Conservation (phyloP, 1,139 yeast species). For the Lodderomyces orthopsilosis region DNA sequence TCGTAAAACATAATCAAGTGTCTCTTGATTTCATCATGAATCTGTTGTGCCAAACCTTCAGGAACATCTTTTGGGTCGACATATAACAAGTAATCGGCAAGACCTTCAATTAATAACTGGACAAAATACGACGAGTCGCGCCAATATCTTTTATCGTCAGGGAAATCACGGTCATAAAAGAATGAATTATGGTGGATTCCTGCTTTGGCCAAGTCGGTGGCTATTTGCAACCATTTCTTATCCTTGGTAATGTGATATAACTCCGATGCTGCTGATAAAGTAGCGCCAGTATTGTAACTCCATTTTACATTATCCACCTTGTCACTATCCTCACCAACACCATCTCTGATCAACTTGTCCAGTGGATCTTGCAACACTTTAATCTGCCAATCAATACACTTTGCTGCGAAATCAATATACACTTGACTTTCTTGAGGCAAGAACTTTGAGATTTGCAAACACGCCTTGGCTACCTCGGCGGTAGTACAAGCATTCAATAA, state of each 20-base stretch:
- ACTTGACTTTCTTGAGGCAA: constrained; percentile 44
- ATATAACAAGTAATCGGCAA: constrained; percentile 60
- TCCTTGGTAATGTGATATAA: constrained; percentile 54
- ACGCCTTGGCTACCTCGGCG: constrained; percentile 68
- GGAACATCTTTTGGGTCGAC: constrained; percentile 45
- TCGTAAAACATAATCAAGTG: constrained; percentile 55
- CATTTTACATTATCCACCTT: constrained; percentile 53
- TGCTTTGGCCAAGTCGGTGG: constrained; percentile 60
- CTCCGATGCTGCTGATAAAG: constrained; percentile 54
- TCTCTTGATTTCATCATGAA: constrained; percentile 45
- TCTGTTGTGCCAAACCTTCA: constrained; percentile 31
- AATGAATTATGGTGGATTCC: constrained; percentile 55
- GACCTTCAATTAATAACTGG: constrained; percentile 64
- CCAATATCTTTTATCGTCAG: constrained; percentile 56
- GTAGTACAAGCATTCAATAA: constrained; percentile 69
- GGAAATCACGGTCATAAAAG: constrained; percentile 66
- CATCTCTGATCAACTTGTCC: constrained; percentile 62
- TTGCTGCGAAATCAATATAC: constrained; percentile 53
- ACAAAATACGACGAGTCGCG: constrained; percentile 64
- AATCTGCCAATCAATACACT: constrained; percentile 56
- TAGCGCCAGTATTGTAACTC: constrained; percentile 71
- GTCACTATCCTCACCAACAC: constrained; percentile 51
- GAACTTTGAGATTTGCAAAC: constrained; percentile 56
- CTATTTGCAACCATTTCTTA: constrained; percentile 52
- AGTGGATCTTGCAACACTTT: constrained; percentile 49